These are phyloP conservation scores for Calonectria honghensis DNA, from an alignment of 2,329 filamentous ascomycete genomes.

Conservation along the genomic window DNA sequence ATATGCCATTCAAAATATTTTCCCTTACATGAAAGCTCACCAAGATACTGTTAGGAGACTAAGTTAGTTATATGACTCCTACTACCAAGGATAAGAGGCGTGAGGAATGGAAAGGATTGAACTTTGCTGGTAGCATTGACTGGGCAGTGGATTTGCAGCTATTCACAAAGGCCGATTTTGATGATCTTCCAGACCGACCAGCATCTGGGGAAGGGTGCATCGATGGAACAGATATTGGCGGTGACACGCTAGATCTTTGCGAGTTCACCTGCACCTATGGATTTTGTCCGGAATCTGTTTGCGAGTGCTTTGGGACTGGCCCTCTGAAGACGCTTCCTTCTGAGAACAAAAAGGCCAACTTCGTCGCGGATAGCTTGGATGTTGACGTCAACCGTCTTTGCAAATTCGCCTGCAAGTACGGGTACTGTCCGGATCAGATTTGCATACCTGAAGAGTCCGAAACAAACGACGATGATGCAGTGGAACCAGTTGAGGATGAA, in stretches of 20 bases:
- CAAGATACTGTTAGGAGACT: background rate
- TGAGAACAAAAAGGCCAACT: background rate
- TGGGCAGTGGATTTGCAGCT: slow-evolving; percentile 36
- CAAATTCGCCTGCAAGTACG: slow-evolving; percentile 8
- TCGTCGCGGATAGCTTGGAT: background rate
- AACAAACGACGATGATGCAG: too few species aligned
- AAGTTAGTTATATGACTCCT: slow-evolving; percentile 5
- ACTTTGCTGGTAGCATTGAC: slow-evolving; percentile 34
- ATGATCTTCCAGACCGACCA: background rate
- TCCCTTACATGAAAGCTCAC: too few species aligned
- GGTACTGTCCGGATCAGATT: background rate
- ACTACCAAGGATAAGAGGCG: background rate
- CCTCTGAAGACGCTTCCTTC: background rate
- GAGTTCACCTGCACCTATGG: background rate
- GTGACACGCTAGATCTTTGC: background rate
- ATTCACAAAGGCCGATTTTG: background rate
- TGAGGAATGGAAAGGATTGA: slow-evolving; percentile 11
- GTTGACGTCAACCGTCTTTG: background rate
- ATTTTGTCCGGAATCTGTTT: background rate
- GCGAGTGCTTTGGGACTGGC: background rate
- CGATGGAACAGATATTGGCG: background rate
- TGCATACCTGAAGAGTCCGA: background rate
- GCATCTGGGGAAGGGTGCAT: background rate
- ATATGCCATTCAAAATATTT: too few species aligned
- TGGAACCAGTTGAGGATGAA: too few species aligned